Percentiles rank a stretch among this genome's conserved stretches.
These are phyloP conservation scores for Ophiorrhiza pumila DNA, from an alignment of 257 asterid genomes.

Conservation along the genomic window DNA sequence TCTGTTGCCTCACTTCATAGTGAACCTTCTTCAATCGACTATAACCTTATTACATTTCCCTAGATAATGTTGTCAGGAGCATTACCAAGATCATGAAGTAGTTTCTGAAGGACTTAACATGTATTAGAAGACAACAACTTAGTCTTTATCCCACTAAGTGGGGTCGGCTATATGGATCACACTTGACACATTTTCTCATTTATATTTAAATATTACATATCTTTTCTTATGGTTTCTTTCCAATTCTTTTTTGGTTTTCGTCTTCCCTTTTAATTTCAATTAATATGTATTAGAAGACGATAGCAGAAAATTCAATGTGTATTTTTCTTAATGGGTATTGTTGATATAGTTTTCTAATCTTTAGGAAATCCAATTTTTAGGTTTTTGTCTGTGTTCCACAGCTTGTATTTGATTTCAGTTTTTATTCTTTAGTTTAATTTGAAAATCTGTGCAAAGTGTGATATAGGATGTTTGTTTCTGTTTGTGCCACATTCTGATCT, in stretches of 20 bases:
- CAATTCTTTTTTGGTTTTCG: too few relatives aligned
- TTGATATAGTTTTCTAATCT: not conserved
- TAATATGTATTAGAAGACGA: not conserved
- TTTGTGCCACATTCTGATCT: not conserved
- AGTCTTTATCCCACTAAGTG: too few relatives aligned
- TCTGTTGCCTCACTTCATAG: not conserved
- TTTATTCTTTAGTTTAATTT: slow-evolving; percentile 6
- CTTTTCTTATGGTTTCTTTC: too few relatives aligned
- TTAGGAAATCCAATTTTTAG: not conserved
- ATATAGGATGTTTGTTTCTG: too few relatives aligned
- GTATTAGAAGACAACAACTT: not conserved
- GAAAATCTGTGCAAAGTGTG: not conserved
- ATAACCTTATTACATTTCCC: too few relatives aligned
- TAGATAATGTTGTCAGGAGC: not conserved
- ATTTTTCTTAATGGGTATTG: not conserved
- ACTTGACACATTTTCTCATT: too few relatives aligned
- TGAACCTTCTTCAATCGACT: not conserved
- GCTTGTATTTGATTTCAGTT: not conserved
- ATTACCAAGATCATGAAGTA: not conserved
- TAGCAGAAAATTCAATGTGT: too few relatives aligned
- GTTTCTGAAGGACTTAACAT: not conserved
- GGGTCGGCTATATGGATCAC: too few relatives aligned
- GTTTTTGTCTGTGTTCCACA: not conserved
- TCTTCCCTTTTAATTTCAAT: too few relatives aligned
- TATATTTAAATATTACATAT: too few relatives aligned